Evolutionary conservation across 2,329 filamentous ascomycete genomes (phyloP).

Genomic region (Coniochaeta prunicola): DNA sequence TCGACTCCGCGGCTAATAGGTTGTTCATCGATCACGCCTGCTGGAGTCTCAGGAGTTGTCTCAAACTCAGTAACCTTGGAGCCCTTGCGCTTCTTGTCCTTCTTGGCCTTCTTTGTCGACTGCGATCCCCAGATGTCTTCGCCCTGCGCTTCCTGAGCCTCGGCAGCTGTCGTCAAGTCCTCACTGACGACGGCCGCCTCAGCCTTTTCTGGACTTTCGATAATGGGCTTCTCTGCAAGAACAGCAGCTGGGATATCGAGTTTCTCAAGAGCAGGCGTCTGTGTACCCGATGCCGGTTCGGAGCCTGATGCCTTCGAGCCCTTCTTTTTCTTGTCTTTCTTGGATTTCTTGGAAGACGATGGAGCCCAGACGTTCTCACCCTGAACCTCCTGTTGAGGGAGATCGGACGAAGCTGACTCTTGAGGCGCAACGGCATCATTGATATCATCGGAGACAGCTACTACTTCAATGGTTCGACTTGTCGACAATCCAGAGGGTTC

Average conservation of each 20-base stretch:
- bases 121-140: neutral
- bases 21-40: constrained; percentile 2
- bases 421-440: neutral
- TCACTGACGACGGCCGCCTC: neutral
- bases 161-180: neutral
- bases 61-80: constrained; percentile 11
- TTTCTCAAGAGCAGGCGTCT: constrained; percentile 7
- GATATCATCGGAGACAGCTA: neutral
- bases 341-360: constrained; percentile 14
- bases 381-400: neutral
- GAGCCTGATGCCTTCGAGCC: constrained; percentile 1
- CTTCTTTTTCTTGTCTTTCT: constrained; percentile 20
- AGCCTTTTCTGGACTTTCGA: neutral
- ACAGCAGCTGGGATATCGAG: neutral
- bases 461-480: neutral
- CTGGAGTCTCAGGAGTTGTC: constrained; percentile 5
- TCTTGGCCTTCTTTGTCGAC: constrained; percentile 25
- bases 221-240: neutral
- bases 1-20: neutral
- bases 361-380: constrained; percentile 5
- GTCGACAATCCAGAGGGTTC: neutral
- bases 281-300: constrained; percentile 8
- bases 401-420: neutral
- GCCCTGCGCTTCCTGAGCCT: neutral
- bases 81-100: constrained; percentile 24